Base-by-base conservation (phyloP, 441 rosid genomes). In the Erodium moschatum region DNA sequence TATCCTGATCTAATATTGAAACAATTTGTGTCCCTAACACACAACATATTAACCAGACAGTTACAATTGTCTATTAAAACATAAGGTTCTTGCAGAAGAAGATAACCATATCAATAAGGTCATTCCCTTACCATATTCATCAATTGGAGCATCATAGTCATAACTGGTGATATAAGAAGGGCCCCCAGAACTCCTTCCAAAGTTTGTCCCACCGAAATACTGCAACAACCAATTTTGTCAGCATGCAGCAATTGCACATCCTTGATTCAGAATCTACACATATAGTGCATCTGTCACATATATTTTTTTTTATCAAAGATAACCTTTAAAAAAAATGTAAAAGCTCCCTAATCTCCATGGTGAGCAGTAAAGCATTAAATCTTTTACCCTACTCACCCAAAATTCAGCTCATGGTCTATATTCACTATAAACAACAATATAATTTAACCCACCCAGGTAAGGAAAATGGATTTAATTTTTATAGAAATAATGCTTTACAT, bases 121-220 rank as follows among this genome's bases (percentile, higher is more conserved):
- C 96, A 80, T 84, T 94, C 97, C 66, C 91, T 97, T 46, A 94
- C 71, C 1, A 97, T 97, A 69, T 92, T 50, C 58, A 50, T 50
- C 58, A 16, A 50, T 16, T 50, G 58, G 58, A 50, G 58, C 58
- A 50, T 50, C 96, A 12, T 89, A 92, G 18, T 92, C 88, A 80
- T 88, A 92, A 27, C 96, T 80, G 31, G 97, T 86, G 15, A 90
- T 79, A 5, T 86, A 82, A 16, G 88, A 92, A 33, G 84, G 78
- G 6, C 93, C 82, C 31, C 84, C 77, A 50, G 58, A 50, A 54
- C 93, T 92, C 77, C 98, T 79, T 8, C 84, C 97, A 11, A 84
- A 77, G 78, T 92, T 92, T 31, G 98, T 92, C n/a, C 98, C 97
- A 8, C 96, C 97, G 70, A 88, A 89, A 78, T 87, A 92, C 58